These are phyloP conservation scores for Boeremia exigua DNA, from an alignment of 2,329 filamentous ascomycete genomes.

Conservation along the genomic window DNA sequence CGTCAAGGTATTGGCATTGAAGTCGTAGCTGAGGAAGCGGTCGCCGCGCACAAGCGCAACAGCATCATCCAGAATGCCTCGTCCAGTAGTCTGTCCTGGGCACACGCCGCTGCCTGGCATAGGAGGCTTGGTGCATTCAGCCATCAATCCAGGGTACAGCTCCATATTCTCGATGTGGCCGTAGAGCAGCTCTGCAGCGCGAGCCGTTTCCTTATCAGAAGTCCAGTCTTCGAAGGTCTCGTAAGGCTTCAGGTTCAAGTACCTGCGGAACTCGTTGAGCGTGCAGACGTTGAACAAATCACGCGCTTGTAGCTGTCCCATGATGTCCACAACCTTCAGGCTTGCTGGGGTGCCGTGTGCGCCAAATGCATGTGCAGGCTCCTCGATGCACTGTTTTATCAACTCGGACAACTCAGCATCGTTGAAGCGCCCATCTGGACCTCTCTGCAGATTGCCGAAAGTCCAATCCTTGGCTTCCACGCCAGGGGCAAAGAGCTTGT, in stretches of 20 bases:
- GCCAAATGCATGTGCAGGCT: conserved; percentile 63
- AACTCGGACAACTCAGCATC: conserved; percentile 79
- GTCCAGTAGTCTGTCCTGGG: conserved; percentile 76
- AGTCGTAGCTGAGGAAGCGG: conserved; percentile 77
- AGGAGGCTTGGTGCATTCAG: conserved; percentile 77
- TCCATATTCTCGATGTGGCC: conserved; percentile 81
- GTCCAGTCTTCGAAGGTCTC: conserved; percentile 84
- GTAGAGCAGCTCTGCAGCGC: conserved; percentile 64
- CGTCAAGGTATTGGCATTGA: conserved; percentile 45
- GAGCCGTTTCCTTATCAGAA: conserved; percentile 71
- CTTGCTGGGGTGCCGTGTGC: conserved; percentile 73
- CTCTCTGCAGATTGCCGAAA: conserved; percentile 70
- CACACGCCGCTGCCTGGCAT: conserved; percentile 66
- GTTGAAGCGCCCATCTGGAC: conserved; percentile 69
- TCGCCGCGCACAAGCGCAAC: conserved; percentile 77
- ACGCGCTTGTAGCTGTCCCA: conserved; percentile 77
- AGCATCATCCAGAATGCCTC: conserved; percentile 76
- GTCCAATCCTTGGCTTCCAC: conserved; percentile 69
- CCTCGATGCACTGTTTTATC: conserved; percentile 70
- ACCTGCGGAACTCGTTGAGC: conserved; percentile 82
- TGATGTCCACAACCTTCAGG: conserved; percentile 75
- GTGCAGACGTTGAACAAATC: conserved; percentile 75
- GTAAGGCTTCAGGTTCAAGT: conserved; percentile 78
- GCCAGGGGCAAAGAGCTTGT: conserved; percentile 62
- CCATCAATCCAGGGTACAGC: conserved; percentile 78